Base-by-base conservation (phyloP, 139 green algal genomes). In the Chlorella sp. region DNA sequence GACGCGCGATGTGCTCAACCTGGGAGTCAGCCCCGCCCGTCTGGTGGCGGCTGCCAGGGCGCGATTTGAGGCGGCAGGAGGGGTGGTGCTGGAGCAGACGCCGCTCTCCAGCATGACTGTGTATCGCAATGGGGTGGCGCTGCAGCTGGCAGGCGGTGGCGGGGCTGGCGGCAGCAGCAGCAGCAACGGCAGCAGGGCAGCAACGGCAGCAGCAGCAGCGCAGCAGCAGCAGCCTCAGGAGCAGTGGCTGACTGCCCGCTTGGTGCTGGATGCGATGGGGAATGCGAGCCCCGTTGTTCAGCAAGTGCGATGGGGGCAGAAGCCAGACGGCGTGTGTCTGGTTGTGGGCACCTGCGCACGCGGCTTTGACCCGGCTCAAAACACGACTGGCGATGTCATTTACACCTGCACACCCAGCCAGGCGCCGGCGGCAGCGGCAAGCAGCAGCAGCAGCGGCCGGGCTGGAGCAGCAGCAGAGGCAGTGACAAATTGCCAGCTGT, bases 251-350 rank as follows among this genome's bases (percentile, higher is more conserved):
- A 89, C 82, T 4, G 86, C 82, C 26, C 82, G 84, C 40, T 88
- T 99, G 43, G 86, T 99, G 48, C 62, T 99, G 13, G 97, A 99
- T 89, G 96, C 93, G 84, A 99, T 99, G 97, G 97, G 97, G 20
- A 92, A 98, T 82, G 89, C 85, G 36, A 96, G 91, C 67, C 97
- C 97, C 20, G 95, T 98, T 24, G 95, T 97, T n/a, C 87, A 90
- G 30, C 97, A 99, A 92, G 73, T 95, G 60, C 87, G 97, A 30
- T 92, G 93, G 89, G 91, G 93, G 43, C 28, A 84, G 26, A 96
- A 96, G 88, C 97, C 97, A 1, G 96, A 99, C 54, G 96, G 97
- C 26, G 93, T 99, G 72, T 99, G 97, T 85, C 81, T 98, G 54
- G 97, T 99, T 43, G 97, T 99, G 48, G 97, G 97, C 36, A 87